phyloP scores from a whole-genome alignment of 2,329 filamentous ascomycete genomes.

The Mycosphaerelloides madeirae region DNA sequence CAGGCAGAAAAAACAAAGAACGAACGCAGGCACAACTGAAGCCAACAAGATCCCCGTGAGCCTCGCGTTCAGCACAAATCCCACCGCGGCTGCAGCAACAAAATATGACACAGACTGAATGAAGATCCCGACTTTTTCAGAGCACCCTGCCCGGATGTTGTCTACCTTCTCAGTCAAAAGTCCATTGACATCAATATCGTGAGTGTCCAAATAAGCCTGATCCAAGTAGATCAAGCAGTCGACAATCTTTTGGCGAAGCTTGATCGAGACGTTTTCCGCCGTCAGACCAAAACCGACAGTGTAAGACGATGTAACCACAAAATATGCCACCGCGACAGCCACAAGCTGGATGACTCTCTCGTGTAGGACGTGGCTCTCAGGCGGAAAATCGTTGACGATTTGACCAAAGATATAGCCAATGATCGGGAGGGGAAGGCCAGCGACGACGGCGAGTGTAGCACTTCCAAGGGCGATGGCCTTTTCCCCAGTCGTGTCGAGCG shows the following conservation, averaged over 20 bases:
- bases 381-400: constrained; percentile 49
- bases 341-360: constrained; percentile 41
- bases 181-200: constrained; percentile 47
- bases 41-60: constrained; percentile 42
- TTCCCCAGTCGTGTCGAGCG: constrained; percentile 40
- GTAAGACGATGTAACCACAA: constrained; percentile 48
- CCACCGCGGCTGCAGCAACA: constrained; percentile 41
- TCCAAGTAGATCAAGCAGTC: constrained; percentile 48
- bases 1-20: constrained; percentile 39
- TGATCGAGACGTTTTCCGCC: constrained; percentile 47
- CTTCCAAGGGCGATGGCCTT: constrained; percentile 33
- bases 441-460: constrained; percentile 35
- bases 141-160: constrained; percentile 38
- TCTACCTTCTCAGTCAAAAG: constrained; percentile 40
- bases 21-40: constrained; percentile 48
- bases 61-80: constrained; percentile 41
- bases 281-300: constrained; percentile 48
- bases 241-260: constrained; percentile 44
- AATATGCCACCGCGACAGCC: constrained; percentile 45
- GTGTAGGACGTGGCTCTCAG: constrained; percentile 40
- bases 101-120: constrained; percentile 45
- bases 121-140: constrained; percentile 46
- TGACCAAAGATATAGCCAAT: constrained; percentile 45
- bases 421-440: constrained; percentile 39
- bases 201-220: constrained; percentile 49